A percentile compares a stretch with the other conserved stretches of the same genome.
Conservation (phyloP, 495 filamentous ascomycete species). For the Elaphomyces granulatus region DNA sequence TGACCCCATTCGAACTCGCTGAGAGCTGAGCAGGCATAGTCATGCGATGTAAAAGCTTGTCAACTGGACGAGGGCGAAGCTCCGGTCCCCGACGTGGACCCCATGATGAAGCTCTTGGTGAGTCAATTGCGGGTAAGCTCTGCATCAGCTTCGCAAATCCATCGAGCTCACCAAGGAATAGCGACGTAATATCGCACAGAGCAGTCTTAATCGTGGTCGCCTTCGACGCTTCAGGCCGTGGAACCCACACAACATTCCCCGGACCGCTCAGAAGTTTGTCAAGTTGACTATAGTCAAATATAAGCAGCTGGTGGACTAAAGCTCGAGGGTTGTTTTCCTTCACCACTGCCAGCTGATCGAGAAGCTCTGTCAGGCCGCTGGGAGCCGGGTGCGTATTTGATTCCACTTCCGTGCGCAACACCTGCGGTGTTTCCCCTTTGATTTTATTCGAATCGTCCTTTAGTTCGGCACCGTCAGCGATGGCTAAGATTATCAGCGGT, state of each 20-base stretch:
- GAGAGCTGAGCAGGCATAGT: conserved; percentile 57
- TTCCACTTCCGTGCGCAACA: neutral
- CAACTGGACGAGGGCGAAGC: conserved; percentile 30
- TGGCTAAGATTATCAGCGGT: conserved; percentile 61
- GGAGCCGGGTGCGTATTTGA: conserved; percentile 18
- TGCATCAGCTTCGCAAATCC: conserved; percentile 76
- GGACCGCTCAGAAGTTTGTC: conserved; percentile 29
- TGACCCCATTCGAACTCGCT: conserved; percentile 35
- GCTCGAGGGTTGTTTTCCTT: conserved; percentile 56
- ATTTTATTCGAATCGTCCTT: conserved; percentile 1
- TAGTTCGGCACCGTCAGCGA: conserved; percentile 58
- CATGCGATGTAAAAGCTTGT: conserved; percentile 47
- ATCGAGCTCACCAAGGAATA: conserved; percentile 75
- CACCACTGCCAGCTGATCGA: conserved; percentile 43
- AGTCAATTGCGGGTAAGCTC: conserved; percentile 63
- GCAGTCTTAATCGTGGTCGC: conserved; percentile 89
- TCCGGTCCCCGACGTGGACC: conserved; percentile 32
- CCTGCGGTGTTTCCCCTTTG: neutral
- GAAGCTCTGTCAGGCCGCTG: conserved; percentile 44
- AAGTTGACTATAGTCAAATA: conserved; percentile 53
- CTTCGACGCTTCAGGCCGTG: conserved; percentile 52
- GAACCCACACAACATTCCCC: conserved; percentile 50
- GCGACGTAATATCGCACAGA: conserved; percentile 79
- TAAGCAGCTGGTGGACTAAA: conserved; percentile 59
- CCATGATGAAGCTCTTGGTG: conserved; percentile 42